Conservation (phyloP, 176 grass and related monocot genomes). For the Oryza punctata region DNA sequence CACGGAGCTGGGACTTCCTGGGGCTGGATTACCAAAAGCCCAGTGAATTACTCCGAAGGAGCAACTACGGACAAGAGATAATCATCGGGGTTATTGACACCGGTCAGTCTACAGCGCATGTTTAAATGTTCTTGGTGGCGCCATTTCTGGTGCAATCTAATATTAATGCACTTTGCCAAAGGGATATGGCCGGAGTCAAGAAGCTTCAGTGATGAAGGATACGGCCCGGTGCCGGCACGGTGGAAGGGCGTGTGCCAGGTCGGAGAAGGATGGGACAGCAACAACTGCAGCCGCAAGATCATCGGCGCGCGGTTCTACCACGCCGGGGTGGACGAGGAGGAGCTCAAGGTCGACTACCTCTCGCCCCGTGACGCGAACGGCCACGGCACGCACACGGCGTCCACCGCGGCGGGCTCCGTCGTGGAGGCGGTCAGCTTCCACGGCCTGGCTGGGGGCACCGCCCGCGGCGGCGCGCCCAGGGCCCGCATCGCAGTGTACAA, state of each 20-base stretch:
- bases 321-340: not conserved
- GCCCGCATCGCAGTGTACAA: slow-evolving; percentile 41
- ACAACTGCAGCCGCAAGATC: slow-evolving; percentile 43
- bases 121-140: too few species aligned
- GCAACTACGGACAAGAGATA: slow-evolving; percentile 24
- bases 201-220: slow-evolving; percentile 34
- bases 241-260: slow-evolving; percentile 11
- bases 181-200: slow-evolving; percentile 46
- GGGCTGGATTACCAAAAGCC: slow-evolving; percentile 21
- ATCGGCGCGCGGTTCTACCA: slow-evolving; percentile 35
- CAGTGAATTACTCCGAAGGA: not conserved
- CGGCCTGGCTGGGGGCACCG: not conserved
- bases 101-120: not conserved
- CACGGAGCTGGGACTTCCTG: slow-evolving; percentile 44
- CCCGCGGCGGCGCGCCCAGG: slow-evolving; percentile 10
- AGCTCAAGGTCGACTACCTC: not conserved
- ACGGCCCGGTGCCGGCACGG: not conserved
- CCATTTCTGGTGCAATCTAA: not conserved
- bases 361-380: not conserved
- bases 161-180: not conserved
- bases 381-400: slow-evolving; percentile 42
- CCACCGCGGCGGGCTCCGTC: slow-evolving; percentile 21
- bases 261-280: slow-evolving; percentile 1
- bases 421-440: slow-evolving; percentile 18
- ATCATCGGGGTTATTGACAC: slow-evolving; percentile 17